Evolutionary conservation across 1,139 yeast genomes (phyloP).

Genomic region (Kluyveromyces marxianus): DNA sequence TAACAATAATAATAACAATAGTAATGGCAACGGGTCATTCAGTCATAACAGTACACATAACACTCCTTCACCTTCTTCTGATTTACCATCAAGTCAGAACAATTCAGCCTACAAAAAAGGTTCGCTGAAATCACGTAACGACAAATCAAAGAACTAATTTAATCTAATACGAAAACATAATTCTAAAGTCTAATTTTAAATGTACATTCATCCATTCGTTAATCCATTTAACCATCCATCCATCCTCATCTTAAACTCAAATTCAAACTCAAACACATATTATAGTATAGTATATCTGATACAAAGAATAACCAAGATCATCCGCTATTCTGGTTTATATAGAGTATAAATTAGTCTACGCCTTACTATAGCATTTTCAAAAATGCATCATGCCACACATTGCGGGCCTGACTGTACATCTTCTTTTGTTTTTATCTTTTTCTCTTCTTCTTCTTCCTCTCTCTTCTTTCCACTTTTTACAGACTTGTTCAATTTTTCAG

Average conservation of each 20-base stretch:
- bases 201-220: not conserved
- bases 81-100: not conserved
- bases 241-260: too few relatives aligned
- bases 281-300: too few relatives aligned
- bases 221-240: not conserved
- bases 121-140: conserved; percentile 1
- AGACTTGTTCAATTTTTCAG: too few relatives aligned
- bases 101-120: not conserved
- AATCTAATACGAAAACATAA: not conserved
- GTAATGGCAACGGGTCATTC: not conserved
- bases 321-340: conserved; percentile 7
- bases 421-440: not conserved
- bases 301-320: not conserved
- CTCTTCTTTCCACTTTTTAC: too few relatives aligned
- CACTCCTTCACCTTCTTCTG: conserved; percentile 9
- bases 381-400: too few relatives aligned
- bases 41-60: not conserved
- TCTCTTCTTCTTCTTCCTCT: too few relatives aligned
- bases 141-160: conserved; percentile 3
- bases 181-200: not conserved
- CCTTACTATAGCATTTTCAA: not conserved
- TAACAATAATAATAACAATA: not conserved
- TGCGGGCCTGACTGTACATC: too few relatives aligned
- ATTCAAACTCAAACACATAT: too few relatives aligned
- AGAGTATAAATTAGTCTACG: conserved; percentile 8